These are phyloP conservation scores for Fusarium sp. DNA, from an alignment of 2,329 filamentous ascomycete genomes.

Conservation along the genomic window DNA sequence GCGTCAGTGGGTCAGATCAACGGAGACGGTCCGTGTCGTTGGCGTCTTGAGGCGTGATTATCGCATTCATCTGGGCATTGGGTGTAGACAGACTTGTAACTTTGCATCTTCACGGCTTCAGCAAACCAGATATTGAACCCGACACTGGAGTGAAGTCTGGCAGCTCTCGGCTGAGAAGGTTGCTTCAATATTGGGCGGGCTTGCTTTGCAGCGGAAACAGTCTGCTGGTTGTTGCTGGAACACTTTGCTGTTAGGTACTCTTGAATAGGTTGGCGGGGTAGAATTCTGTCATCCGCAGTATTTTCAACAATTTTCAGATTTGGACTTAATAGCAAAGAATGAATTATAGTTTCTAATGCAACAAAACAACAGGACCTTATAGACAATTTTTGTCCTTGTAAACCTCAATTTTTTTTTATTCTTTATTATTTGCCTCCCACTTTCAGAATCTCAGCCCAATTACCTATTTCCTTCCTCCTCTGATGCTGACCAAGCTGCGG, in stretches of 20 bases:
- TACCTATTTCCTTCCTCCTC: not conserved
- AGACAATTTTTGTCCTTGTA: not conserved
- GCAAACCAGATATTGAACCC: not conserved
- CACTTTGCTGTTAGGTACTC: not conserved
- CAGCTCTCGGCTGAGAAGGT: not conserved
- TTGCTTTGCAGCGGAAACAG: no score
- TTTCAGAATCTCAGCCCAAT: not conserved
- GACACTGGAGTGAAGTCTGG: not conserved
- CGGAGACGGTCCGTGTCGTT: not conserved
- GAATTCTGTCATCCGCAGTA: slow-evolving; percentile 1
- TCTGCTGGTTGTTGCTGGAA: not conserved
- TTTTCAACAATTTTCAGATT: not conserved
- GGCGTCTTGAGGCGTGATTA: not conserved
- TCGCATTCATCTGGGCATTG: not conserved
- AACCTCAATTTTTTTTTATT: not conserved
- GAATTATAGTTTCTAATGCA: not conserved
- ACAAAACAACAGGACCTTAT: not conserved
- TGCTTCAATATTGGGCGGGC: not conserved
- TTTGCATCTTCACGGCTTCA: not conserved
- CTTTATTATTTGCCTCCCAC: not conserved
- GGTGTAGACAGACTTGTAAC: not conserved
- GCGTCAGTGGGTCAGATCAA: not conserved
- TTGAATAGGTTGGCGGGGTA: not conserved
- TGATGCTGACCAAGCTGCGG: slow-evolving; percentile 45
- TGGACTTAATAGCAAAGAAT: not conserved